Evolutionary conservation across 495 filamentous ascomycete genomes (phyloP).

Genomic region (Penicillium desertorum): DNA sequence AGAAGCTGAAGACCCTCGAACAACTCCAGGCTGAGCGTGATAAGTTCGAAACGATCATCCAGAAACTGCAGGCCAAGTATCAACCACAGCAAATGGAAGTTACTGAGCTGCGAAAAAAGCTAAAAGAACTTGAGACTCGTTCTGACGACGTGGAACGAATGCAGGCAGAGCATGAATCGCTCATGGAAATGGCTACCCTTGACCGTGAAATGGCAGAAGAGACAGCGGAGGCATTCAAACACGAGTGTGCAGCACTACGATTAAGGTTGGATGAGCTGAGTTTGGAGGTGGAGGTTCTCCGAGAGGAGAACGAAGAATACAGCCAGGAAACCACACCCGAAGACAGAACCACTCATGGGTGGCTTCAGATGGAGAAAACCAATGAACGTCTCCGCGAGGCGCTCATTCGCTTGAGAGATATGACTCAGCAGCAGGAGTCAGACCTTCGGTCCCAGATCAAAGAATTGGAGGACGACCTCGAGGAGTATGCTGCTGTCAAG

Average conservation of each 20-base stretch:
- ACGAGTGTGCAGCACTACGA: conserved; percentile 77
- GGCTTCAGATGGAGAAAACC: conserved; percentile 85
- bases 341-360: conserved; percentile 80
- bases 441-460: conserved; percentile 76
- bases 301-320: conserved; percentile 82
- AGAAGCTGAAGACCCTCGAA: conserved; percentile 78
- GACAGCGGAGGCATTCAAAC: conserved; percentile 73
- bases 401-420: conserved; percentile 76
- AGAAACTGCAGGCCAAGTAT: conserved; percentile 87
- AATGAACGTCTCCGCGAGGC: conserved; percentile 90
- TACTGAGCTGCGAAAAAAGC: conserved; percentile 66
- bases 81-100: conserved; percentile 84
- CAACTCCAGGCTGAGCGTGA: conserved; percentile 75
- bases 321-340: conserved; percentile 83
- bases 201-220: conserved; percentile 98
- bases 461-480: conserved; percentile 72
- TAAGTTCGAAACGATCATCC: conserved; percentile 83
- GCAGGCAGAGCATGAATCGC: conserved; percentile 78
- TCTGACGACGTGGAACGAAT: conserved; percentile 67
- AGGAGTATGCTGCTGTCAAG: conserved; percentile 69
- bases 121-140: conserved; percentile 71
- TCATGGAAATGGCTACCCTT: conserved; percentile 82
- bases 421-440: conserved; percentile 81
- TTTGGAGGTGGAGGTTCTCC: conserved; percentile 81
- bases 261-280: conserved; percentile 77